Base-by-base conservation (phyloP, 2,329 filamentous ascomycete genomes). In the Aspergillus glaucus region DNA sequence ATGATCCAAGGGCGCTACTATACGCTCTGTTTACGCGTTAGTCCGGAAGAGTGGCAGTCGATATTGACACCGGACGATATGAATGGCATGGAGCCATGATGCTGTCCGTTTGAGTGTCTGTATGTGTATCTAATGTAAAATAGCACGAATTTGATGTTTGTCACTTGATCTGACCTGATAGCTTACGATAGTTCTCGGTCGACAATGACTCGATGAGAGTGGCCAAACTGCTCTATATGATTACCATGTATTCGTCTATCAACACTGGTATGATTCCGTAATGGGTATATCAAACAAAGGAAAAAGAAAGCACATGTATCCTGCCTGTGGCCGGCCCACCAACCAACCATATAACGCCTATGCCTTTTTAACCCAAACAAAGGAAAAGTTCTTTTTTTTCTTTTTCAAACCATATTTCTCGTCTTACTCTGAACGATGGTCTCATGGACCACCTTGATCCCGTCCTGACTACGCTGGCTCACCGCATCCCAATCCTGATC, bases 361-460 rank as follows among this genome's bases (percentile, higher is more conserved):
- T 36, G n/a, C 34, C 8, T 15, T 36, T 36, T n/a, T 36, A 17
- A 24, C 19, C 39, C 39, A 14, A 42, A 39, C 36, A 15, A 15
- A 36, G 14, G 15, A 36, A 36, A 34, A n/a, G 14, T 36, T 14
- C 6, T 17, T 17, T 36, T 17, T 12, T 28, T 12, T 30, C 3
- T 30, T 12, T 36, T 17, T 22, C 19, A 15, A 17, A 43, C 32
- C 26, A 36, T 17, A 3, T 46, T 21, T 34, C 57, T 60, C 26
- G 57, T 51, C 2, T 52, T 49, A 46, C 59, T 62, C 37, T 59
- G 52, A 42, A 66, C 51, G 30, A 64, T 65, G 14, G 59, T 66
- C 52, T 66, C 63, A 43, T 58, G 54, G 1, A 64, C 53, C 28
- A 66, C 63, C 37, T 63, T 64, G 46, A 65, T 67, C 7, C 60